phyloP scores from a whole-genome alignment of 2,329 filamentous ascomycete genomes.

The Pyricularia sp. region DNA sequence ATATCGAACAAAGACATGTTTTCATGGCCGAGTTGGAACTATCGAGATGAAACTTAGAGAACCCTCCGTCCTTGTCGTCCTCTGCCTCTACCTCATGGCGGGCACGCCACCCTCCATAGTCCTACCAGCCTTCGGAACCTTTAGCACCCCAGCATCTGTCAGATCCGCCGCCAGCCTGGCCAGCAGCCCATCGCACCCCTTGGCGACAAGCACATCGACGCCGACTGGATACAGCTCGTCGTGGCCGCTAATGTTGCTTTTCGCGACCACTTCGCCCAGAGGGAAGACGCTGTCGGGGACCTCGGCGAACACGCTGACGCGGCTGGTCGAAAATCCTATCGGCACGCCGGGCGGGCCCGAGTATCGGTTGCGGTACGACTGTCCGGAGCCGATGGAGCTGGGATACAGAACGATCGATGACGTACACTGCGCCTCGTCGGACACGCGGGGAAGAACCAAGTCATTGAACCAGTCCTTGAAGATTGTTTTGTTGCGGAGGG shows the following conservation, averaged over 20 bases:
- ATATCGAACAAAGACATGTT: background rate
- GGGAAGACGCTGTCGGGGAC: slow-evolving; percentile 32
- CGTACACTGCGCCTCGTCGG: slow-evolving; percentile 31
- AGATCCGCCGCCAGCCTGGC: slow-evolving; percentile 43
- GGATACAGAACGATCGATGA: slow-evolving; percentile 39
- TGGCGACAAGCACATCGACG: slow-evolving; percentile 46
- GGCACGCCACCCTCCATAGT: slow-evolving; percentile 14
- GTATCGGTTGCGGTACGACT: slow-evolving; percentile 24
- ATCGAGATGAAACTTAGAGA: too few relatives aligned
- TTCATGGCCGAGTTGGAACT: too few relatives aligned
- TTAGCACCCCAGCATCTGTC: slow-evolving; percentile 36
- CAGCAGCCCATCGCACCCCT: slow-evolving; percentile 51
- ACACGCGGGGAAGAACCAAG: slow-evolving; percentile 30
- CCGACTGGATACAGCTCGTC: slow-evolving; percentile 45
- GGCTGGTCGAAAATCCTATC: slow-evolving; percentile 30
- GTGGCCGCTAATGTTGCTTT: slow-evolving; percentile 30
- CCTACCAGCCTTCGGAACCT: slow-evolving; percentile 31
- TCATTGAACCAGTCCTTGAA: slow-evolving; percentile 36
- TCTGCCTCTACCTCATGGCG: background rate
- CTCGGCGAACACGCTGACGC: slow-evolving; percentile 24
- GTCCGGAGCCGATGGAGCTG: slow-evolving; percentile 14
- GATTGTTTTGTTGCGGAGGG: slow-evolving; percentile 38
- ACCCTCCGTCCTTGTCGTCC: background rate
- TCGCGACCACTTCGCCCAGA: slow-evolving; percentile 26
- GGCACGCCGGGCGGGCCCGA: slow-evolving; percentile 31